Percentiles rank a stretch among this genome's conserved stretches.
Evolutionary conservation across 1,139 yeast species (phyloP).

Genomic region (Zygosaccharomyces sapae): DNA sequence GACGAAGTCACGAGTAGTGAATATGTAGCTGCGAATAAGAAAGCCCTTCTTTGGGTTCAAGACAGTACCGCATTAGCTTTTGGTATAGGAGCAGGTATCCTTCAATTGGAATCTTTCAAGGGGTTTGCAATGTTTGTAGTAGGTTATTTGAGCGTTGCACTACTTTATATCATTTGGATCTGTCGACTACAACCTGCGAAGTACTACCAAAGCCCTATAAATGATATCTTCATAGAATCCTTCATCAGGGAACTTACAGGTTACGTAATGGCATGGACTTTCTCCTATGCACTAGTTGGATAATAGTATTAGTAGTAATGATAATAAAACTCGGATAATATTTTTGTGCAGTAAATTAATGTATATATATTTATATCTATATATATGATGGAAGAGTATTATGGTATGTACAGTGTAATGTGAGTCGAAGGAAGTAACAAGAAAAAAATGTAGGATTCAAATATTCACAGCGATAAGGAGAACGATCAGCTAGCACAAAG

Average conservation of each 20-base stretch:
- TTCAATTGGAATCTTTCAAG: conserved; percentile 58
- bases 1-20: conserved; percentile 22
- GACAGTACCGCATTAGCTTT: conserved; percentile 62
- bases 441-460: conserved; percentile 6
- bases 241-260: conserved; percentile 61
- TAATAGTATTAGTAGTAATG: conserved; percentile 23
- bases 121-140: conserved; percentile 60
- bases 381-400: conserved; percentile 5
- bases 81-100: conserved; percentile 70
- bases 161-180: conserved; percentile 28
- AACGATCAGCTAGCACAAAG: conserved; percentile 7
- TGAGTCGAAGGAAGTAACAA: not conserved
- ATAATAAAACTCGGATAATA: not conserved
- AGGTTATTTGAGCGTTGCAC: conserved; percentile 47
- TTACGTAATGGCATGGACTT: conserved; percentile 80
- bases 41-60: conserved; percentile 49
- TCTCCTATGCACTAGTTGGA: conserved; percentile 62
- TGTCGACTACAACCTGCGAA: conserved; percentile 38
- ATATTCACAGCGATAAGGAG: conserved; percentile 16
- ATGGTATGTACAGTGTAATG: conserved; percentile 12
- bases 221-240: conserved; percentile 55
- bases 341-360: conserved; percentile 5
- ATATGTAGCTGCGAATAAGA: conserved; percentile 30
- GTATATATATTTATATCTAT: conserved; percentile 10
- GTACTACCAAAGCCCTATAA: conserved; percentile 53